phyloP scores from a whole-genome alignment of 2,329 filamentous ascomycete genomes.

The Domatiomyces globalis region DNA sequence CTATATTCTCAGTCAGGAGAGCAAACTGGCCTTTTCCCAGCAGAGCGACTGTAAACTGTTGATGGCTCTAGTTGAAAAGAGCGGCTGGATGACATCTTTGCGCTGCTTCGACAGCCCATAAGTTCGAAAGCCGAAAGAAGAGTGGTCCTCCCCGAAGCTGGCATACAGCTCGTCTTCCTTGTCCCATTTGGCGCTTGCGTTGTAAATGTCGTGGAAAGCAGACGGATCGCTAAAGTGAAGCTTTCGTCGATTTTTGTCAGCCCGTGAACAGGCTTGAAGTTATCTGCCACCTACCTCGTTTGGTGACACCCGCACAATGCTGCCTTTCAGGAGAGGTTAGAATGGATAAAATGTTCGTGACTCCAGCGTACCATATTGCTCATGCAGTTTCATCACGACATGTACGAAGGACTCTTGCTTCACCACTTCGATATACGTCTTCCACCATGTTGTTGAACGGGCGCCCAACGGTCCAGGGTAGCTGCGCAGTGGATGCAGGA shows the following conservation, averaged over 20 bases:
- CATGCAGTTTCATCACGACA: slow-evolving; percentile 14
- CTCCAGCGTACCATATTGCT: slow-evolving; percentile 17
- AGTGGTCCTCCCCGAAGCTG: slow-evolving; percentile 14
- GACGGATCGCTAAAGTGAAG: slow-evolving; percentile 14
- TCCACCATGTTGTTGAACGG: slow-evolving; percentile 1
- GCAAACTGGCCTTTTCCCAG: slow-evolving; percentile 10
- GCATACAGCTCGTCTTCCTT: slow-evolving; percentile 16
- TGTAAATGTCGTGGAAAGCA: slow-evolving; percentile 16
- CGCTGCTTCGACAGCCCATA: slow-evolving; percentile 17
- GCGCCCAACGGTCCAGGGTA: slow-evolving; percentile 8
- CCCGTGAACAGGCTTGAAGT: neutral
- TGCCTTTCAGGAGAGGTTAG: slow-evolving; percentile 6
- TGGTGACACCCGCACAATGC: slow-evolving; percentile 18
- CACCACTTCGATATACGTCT: slow-evolving; percentile 4
- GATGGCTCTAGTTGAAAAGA: slow-evolving; percentile 14
- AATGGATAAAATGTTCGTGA: slow-evolving; percentile 1
- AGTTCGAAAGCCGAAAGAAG: slow-evolving; percentile 11
- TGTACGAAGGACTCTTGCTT: slow-evolving; percentile 11
- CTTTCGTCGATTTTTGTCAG: slow-evolving; percentile 2
- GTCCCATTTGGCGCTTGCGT: slow-evolving; percentile 13
- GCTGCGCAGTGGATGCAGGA: slow-evolving; percentile 7
- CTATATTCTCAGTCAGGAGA: too few species aligned
- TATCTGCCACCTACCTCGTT: slow-evolving; percentile 14
- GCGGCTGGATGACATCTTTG: slow-evolving; percentile 11
- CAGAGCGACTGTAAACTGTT: slow-evolving; percentile 11